Evolutionary conservation across 2,329 filamentous ascomycete species (phyloP).

Genomic region (Dothideomycetes sp.): DNA sequence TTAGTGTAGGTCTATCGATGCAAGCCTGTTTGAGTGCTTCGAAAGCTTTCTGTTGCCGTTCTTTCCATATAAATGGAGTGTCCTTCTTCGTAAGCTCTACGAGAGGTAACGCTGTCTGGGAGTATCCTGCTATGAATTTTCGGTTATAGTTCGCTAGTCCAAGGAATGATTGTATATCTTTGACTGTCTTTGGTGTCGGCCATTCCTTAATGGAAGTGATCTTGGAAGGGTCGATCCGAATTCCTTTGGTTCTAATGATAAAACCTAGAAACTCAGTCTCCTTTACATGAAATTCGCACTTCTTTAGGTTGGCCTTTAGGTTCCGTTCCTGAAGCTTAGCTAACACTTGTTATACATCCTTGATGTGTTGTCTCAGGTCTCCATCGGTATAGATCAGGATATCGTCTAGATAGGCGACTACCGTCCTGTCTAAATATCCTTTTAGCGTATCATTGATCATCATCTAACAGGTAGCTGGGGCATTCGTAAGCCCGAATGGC

Average conservation of each 20-base stretch:
- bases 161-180: slow-evolving; percentile 19
- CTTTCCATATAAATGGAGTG: slow-evolving; percentile 4
- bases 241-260: slow-evolving; percentile 21
- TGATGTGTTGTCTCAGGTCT: slow-evolving; percentile 19
- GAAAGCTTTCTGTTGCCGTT: slow-evolving; percentile 3
- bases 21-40: slow-evolving; percentile 2
- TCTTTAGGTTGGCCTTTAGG: slow-evolving; percentile 20
- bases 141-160: slow-evolving; percentile 16
- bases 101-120: slow-evolving; percentile 8
- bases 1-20: slow-evolving; percentile 2
- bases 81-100: slow-evolving; percentile 15
- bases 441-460: slow-evolving; percentile 21
- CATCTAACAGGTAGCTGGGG: slow-evolving; percentile 19
- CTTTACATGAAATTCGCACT: slow-evolving; percentile 25
- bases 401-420: slow-evolving; percentile 21
- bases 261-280: slow-evolving; percentile 25
- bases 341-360: slow-evolving; percentile 20
- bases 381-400: slow-evolving; percentile 23
- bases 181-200: slow-evolving; percentile 18
- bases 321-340: slow-evolving; percentile 17
- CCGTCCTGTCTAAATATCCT: slow-evolving; percentile 19
- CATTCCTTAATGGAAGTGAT: slow-evolving; percentile 21
- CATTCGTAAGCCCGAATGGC: slow-evolving; percentile 21
- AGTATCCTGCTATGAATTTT: slow-evolving; percentile 16
- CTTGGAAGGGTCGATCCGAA: slow-evolving; percentile 23